phyloP scores from a whole-genome alignment of 805 yeast genomes.

The Lachancea lanzarotensis region DNA sequence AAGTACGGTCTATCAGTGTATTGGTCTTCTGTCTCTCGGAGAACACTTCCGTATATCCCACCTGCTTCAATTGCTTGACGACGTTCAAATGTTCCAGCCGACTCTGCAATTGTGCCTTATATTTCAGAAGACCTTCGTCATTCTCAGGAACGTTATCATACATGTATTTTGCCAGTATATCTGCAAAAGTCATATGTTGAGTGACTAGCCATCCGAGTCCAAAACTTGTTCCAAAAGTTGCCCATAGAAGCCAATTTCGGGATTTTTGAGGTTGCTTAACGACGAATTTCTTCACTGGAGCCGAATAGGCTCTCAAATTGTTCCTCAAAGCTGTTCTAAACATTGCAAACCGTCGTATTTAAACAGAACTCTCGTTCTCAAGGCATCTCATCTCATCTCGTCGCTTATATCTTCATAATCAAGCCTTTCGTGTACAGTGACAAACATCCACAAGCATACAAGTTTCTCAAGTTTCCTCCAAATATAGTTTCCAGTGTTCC shows the following conservation, averaged over 20 bases:
- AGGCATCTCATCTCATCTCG: too few relatives aligned
- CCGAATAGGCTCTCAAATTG: slow-evolving; percentile 3
- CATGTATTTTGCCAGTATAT: slow-evolving; percentile 31
- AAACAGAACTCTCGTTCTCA: too few relatives aligned
- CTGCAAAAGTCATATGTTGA: slow-evolving; percentile 32
- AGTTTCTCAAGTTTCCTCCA: too few relatives aligned
- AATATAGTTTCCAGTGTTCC: too few relatives aligned
- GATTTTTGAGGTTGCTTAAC: neutral
- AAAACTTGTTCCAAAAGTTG: slow-evolving; percentile 29
- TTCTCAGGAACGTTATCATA: slow-evolving; percentile 28
- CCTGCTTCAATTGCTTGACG: slow-evolving; percentile 40
- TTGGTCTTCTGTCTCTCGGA: slow-evolving; percentile 38
- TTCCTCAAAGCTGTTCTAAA: neutral
- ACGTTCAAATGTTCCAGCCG: slow-evolving; percentile 45
- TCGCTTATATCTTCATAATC: too few relatives aligned
- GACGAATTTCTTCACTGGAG: slow-evolving; percentile 10
- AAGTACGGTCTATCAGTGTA: slow-evolving; percentile 42
- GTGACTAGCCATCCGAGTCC: slow-evolving; percentile 29
- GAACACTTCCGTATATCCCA: slow-evolving; percentile 33
- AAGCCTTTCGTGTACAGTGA: too few relatives aligned
- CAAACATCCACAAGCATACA: too few relatives aligned
- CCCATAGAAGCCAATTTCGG: slow-evolving; percentile 21
- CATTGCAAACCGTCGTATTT: neutral
- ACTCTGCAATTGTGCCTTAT: slow-evolving; percentile 36
- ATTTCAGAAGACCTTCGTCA: slow-evolving; percentile 26